Conservation (phyloP, 2,329 filamentous ascomycete species). For the Trichoderma gracile region DNA sequence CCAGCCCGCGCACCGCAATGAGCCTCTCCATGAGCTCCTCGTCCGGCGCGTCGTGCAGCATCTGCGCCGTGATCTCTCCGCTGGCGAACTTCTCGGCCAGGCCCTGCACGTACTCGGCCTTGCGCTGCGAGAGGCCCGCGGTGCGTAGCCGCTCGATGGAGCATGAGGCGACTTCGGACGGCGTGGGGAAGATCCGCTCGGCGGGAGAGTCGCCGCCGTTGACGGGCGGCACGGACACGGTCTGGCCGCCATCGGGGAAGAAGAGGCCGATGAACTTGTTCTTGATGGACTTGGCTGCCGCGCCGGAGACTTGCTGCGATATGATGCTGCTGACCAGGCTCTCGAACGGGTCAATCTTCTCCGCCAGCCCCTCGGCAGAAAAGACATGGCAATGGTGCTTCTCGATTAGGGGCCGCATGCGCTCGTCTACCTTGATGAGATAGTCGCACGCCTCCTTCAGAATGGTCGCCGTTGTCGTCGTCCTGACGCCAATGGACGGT, state of each 20-base stretch:
- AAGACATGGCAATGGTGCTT: constrained; percentile 77
- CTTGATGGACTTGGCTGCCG: constrained; percentile 87
- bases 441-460: constrained; percentile 75
- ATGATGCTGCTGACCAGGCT: constrained; percentile 85
- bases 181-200: constrained; percentile 65
- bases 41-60: constrained; percentile 77
- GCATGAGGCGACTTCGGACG: constrained; percentile 66
- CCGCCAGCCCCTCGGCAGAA: constrained; percentile 75
- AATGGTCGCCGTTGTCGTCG: constrained; percentile 67
- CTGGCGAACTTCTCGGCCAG: constrained; percentile 76
- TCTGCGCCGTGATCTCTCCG: constrained; percentile 72
- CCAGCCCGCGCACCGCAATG: constrained; percentile 82
- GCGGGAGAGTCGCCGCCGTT: constrained; percentile 25
- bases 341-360: constrained; percentile 85
- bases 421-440: constrained; percentile 70
- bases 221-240: background rate
- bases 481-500: constrained; percentile 24
- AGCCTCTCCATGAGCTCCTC: constrained; percentile 82
- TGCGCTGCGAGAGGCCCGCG: constrained; percentile 87
- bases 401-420: constrained; percentile 70
- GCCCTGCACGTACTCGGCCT: constrained; percentile 91
- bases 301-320: constrained; percentile 92
- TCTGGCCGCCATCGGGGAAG: constrained; percentile 35
- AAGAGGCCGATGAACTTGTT: constrained; percentile 80
- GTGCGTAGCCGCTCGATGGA: constrained; percentile 70